Conservation (phyloP, 106 monocot species). For the Allium cepa region DNA sequence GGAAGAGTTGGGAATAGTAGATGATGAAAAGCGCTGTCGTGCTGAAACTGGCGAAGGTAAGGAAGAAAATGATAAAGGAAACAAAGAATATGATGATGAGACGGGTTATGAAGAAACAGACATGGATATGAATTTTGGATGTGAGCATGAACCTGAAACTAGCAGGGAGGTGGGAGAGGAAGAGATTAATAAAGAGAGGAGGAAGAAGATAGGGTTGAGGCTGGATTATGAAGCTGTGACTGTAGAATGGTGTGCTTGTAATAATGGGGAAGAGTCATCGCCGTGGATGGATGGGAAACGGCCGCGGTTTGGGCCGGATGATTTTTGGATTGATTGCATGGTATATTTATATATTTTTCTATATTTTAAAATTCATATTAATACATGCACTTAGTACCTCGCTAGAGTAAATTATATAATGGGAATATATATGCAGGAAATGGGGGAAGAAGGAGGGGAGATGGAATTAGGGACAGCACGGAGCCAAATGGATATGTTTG, state of each 20-base stretch:
- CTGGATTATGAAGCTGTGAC: slow-evolving; percentile 61
- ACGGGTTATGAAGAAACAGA: slow-evolving; percentile 25
- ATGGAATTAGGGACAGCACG: no score
- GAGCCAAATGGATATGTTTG: no score
- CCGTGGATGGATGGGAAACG: slow-evolving; percentile 78
- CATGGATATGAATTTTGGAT: slow-evolving; percentile 52
- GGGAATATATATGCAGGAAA: no score
- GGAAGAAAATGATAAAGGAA: slow-evolving; percentile 3
- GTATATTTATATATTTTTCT: slow-evolving; percentile 9
- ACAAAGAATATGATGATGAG: neutral
- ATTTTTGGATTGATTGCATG: slow-evolving; percentile 42
- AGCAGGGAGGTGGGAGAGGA: neutral
- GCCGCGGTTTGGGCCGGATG: slow-evolving; percentile 40
- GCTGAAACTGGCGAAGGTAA: slow-evolving; percentile 5
- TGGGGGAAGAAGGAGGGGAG: no score
- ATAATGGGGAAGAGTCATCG: slow-evolving; percentile 17
- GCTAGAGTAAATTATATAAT: no score
- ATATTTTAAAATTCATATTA: no score
- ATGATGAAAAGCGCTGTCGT: neutral
- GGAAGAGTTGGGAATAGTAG: slow-evolving; percentile 42
- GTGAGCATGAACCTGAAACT: neutral
- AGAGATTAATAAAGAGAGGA: neutral
- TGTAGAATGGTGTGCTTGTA: slow-evolving; percentile 32
- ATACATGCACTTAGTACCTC: no score
- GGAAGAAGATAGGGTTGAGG: slow-evolving; percentile 19